phyloP scores from a whole-genome alignment of 1,284 basidiomycete genomes.

The Hortiboletus rubellus region DNA sequence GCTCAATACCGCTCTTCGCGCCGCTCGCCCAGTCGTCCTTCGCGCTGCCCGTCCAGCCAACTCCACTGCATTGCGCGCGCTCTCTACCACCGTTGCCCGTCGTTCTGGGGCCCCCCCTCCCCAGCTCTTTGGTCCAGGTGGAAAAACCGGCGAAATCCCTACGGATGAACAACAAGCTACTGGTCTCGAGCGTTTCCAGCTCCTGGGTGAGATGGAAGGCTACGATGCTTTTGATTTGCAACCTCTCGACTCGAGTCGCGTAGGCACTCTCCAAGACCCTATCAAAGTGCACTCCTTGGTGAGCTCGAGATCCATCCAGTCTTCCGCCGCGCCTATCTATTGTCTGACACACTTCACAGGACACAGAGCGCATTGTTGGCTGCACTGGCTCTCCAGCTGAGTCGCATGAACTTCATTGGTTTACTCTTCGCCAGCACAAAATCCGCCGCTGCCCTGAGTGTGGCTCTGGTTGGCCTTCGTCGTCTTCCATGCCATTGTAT shows the following conservation, averaged over 20 bases:
- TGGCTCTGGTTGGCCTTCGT: slow-evolving; percentile 67
- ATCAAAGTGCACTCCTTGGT: slow-evolving; percentile 89
- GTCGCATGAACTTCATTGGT: slow-evolving; percentile 90
- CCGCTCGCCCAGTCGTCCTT: slow-evolving; percentile 41
- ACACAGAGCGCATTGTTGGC: slow-evolving; percentile 78
- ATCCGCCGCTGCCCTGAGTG: slow-evolving; percentile 87
- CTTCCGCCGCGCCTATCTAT: not conserved
- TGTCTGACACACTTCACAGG: slow-evolving; percentile 45
- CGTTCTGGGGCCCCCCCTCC: slow-evolving; percentile 63
- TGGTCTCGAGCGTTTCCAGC: slow-evolving; percentile 94
- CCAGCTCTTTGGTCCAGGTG: slow-evolving; percentile 71
- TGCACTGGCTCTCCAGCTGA: slow-evolving; percentile 92
- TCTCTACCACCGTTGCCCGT: slow-evolving; percentile 55
- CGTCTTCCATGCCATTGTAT: not conserved
- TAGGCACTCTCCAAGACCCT: slow-evolving; percentile 89
- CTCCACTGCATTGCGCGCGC: slow-evolving; percentile 44
- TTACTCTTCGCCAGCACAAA: slow-evolving; percentile 65
- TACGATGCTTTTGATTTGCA: slow-evolving; percentile 89
- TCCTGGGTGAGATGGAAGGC: slow-evolving; percentile 87
- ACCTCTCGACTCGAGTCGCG: slow-evolving; percentile 81
- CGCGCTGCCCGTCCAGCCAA: slow-evolving; percentile 36
- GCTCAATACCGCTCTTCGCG: slow-evolving; percentile 43
- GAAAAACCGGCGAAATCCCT: slow-evolving; percentile 76
- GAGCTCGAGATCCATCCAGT: slow-evolving; percentile 36
- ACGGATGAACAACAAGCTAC: slow-evolving; percentile 91